phyloP scores from a whole-genome alignment of 208 protist genomes.

The Acanthamoeba castellanii region DNA sequence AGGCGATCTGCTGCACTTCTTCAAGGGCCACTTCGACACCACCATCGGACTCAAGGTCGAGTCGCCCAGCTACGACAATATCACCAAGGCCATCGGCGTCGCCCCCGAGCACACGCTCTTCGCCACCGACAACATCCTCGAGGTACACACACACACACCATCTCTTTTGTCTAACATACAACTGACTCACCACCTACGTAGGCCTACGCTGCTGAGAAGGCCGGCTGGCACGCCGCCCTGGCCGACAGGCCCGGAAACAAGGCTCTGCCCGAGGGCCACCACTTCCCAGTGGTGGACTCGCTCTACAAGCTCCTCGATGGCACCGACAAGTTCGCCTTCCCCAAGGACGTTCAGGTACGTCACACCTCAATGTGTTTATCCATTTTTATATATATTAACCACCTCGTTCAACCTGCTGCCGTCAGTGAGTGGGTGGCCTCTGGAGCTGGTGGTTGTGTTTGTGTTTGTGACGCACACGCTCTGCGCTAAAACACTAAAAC shows the following conservation, averaged over 20 bases:
- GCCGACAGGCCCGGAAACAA: constrained; percentile 76
- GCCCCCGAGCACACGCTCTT: constrained; percentile 46
- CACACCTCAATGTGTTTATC: not conserved
- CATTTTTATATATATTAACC: not conserved
- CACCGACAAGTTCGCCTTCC: constrained; percentile 40
- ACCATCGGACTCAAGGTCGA: constrained; percentile 89
- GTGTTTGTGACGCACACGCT: too few relatives aligned
- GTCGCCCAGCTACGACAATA: constrained; percentile 89
- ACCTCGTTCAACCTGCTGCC: not conserved
- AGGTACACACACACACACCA: not conserved
- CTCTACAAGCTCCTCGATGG: not conserved
- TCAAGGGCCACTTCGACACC: constrained; percentile 92
- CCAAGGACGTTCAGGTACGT: constrained; percentile 26
- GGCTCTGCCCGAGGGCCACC: constrained; percentile 47
- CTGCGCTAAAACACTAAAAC: too few relatives aligned
- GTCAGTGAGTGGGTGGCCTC: not conserved
- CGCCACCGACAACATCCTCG: constrained; percentile 60
- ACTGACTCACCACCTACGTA: constrained; percentile 42
- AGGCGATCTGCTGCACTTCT: constrained; percentile 90
- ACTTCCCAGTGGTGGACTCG: constrained; percentile 22
- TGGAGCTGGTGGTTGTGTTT: not conserved
- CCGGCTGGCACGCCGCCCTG: constrained; percentile 41
- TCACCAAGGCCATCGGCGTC: constrained; percentile 68
- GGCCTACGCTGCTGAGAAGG: constrained; percentile 73
- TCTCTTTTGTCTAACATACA: not conserved